Conservation (phyloP, 2,329 filamentous ascomycete species). For the Harringtonia aguacate region DNA sequence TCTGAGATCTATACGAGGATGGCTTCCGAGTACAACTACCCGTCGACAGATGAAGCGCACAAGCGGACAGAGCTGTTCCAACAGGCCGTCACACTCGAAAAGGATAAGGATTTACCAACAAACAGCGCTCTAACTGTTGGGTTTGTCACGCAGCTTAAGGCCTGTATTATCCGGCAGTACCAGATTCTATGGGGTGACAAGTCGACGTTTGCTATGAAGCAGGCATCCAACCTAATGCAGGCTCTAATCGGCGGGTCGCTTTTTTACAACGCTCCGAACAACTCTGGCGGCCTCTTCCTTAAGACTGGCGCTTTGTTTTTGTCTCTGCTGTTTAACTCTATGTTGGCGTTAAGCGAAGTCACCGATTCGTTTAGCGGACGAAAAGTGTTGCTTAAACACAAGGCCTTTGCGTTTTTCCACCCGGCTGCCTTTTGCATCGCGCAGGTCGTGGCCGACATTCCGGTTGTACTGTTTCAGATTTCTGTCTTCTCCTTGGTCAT, state of each 20-base stretch:
- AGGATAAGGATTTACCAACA: slow-evolving; percentile 41
- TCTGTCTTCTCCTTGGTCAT: slow-evolving; percentile 59
- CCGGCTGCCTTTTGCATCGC: slow-evolving; percentile 48
- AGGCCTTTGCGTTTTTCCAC: slow-evolving; percentile 39
- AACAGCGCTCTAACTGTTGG: slow-evolving; percentile 40
- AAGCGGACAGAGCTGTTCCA: no score
- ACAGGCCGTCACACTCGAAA: slow-evolving; percentile 37
- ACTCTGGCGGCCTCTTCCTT: slow-evolving; percentile 53
- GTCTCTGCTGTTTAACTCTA: slow-evolving; percentile 38
- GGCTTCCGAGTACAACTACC: no score
- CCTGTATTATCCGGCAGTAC: slow-evolving; percentile 61
- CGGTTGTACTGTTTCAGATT: slow-evolving; percentile 51
- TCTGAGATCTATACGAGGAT: slow-evolving; percentile 35
- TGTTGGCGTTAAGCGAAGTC: slow-evolving; percentile 68
- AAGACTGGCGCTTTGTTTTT: slow-evolving; percentile 39
- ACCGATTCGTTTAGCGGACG: slow-evolving; percentile 52
- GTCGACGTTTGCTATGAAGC: slow-evolving; percentile 64
- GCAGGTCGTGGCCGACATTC: slow-evolving; percentile 47
- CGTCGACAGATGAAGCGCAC: no score
- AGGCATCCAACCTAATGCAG: slow-evolving; percentile 67
- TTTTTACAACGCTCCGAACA: slow-evolving; percentile 57
- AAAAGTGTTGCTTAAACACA: slow-evolving; percentile 44
- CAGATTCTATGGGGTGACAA: slow-evolving; percentile 71
- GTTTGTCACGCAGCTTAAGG: slow-evolving; percentile 58
- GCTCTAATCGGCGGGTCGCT: slow-evolving; percentile 65